Evolutionary conservation across 257 asterid genomes (phyloP).

Genomic region (Solanum gandarillasii): DNA sequence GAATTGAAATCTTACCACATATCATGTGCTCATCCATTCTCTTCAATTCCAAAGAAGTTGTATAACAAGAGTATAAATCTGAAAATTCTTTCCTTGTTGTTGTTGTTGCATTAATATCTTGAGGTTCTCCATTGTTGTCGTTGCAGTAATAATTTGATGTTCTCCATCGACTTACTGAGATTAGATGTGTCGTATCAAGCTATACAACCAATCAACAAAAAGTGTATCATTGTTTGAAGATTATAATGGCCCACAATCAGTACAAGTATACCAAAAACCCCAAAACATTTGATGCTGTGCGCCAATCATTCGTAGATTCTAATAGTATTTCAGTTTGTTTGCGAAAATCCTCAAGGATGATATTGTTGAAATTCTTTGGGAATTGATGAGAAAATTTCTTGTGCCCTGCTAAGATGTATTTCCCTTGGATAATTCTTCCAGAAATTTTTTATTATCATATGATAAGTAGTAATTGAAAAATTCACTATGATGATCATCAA

Average conservation of each 20-base stretch:
- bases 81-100: background rate
- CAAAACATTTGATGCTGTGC: accelerated
- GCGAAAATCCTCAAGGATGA: background rate
- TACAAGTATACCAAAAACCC: background rate
- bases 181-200: background rate
- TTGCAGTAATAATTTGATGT: background rate
- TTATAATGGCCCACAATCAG: background rate
- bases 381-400: background rate
- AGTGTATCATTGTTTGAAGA: background rate
- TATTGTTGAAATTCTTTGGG: background rate
- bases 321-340: background rate
- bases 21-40: too few relatives aligned
- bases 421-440: too few relatives aligned
- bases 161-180: background rate
- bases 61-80: background rate
- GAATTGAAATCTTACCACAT: too few relatives aligned
- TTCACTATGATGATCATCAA: too few relatives aligned
- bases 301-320: background rate
- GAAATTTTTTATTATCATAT: background rate
- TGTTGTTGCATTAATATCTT: too few relatives aligned
- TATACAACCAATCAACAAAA: background rate
- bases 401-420: too few relatives aligned
- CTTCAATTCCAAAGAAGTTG: too few relatives aligned
- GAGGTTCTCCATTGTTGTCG: too few relatives aligned
- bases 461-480: background rate